Conservation (phyloP, 257 asterid species). For the Solanum etuberosum region DNA sequence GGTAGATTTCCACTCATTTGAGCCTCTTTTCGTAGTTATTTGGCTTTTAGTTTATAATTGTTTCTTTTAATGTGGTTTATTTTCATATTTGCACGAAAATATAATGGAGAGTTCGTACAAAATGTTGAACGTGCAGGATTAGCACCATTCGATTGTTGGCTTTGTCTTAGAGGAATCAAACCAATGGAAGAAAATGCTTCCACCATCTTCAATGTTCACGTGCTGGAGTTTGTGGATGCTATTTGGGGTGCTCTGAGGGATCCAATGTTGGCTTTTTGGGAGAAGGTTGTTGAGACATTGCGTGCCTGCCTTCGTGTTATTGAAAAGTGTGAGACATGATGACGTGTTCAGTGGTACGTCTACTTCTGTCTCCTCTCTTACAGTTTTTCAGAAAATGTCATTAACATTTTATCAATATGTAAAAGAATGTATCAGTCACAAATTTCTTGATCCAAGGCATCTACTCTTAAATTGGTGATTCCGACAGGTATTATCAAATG, state of each 20-base stretch:
- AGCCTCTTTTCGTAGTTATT: no score
- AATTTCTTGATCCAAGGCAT: neutral
- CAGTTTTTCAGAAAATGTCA: neutral
- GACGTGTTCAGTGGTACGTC: slow-evolving; percentile 95
- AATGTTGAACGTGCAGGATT: no score
- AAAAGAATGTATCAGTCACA: neutral
- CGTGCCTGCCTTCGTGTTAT: slow-evolving; percentile 93
- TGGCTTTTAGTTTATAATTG: no score
- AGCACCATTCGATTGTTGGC: no score
- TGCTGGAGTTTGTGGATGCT: slow-evolving; percentile 93
- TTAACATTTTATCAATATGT: neutral
- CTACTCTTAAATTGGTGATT: slow-evolving; percentile 10
- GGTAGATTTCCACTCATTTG: no score
- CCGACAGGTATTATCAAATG: slow-evolving; percentile 88
- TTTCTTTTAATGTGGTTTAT: no score
- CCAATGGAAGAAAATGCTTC: slow-evolving; percentile 97
- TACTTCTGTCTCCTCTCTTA: neutral
- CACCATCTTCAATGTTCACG: slow-evolving; percentile 91
- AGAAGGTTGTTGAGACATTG: slow-evolving; percentile 90
- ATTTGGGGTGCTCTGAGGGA: slow-evolving; percentile 97
- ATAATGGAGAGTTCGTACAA: no score
- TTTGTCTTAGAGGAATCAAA: no score
- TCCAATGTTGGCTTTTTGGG: slow-evolving; percentile 74
- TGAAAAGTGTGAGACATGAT: slow-evolving; percentile 94
- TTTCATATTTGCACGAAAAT: no score